Evolutionary conservation across 2,329 filamentous ascomycete species (phyloP).

Genomic region (Scleromitrula shiraiana): DNA sequence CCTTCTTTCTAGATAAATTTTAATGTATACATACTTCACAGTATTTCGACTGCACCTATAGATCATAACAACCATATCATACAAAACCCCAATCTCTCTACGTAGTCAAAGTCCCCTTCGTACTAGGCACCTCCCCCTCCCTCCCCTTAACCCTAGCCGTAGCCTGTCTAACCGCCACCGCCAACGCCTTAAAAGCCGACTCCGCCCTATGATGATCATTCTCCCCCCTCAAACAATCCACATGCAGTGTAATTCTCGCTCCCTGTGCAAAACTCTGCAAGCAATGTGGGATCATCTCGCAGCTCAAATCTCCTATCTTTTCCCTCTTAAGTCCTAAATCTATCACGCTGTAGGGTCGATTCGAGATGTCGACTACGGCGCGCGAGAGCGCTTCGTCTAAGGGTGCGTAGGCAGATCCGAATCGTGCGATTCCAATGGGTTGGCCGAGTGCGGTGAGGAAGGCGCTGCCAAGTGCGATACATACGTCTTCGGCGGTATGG

Average conservation of each 20-base stretch:
- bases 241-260: slow-evolving; percentile 86
- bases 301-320: slow-evolving; percentile 87
- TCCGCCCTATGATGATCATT: slow-evolving; percentile 97
- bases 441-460: slow-evolving; percentile 75
- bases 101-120: slow-evolving; percentile 78
- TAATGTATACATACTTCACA: too few relatives aligned
- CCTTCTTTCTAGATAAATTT: too few relatives aligned
- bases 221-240: slow-evolving; percentile 80
- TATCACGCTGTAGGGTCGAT: slow-evolving; percentile 78
- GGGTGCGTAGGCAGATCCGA: slow-evolving; percentile 85
- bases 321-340: slow-evolving; percentile 81
- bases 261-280: slow-evolving; percentile 89
- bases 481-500: slow-evolving; percentile 94
- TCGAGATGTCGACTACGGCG: slow-evolving; percentile 90
- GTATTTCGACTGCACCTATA: too few relatives aligned
- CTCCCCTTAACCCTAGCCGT: slow-evolving; percentile 67
- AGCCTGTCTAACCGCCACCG: slow-evolving; percentile 74
- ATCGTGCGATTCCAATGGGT: slow-evolving; percentile 75
- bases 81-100: slow-evolving; percentile 30
- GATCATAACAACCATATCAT: too few relatives aligned
- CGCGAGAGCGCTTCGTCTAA: slow-evolving; percentile 92
- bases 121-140: slow-evolving; percentile 91
- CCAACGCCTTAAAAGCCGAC: slow-evolving; percentile 94
- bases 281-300: slow-evolving; percentile 96
- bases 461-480: slow-evolving; percentile 78